phyloP scores from a whole-genome alignment of 306 rosid species.

The Vicia villosa region DNA sequence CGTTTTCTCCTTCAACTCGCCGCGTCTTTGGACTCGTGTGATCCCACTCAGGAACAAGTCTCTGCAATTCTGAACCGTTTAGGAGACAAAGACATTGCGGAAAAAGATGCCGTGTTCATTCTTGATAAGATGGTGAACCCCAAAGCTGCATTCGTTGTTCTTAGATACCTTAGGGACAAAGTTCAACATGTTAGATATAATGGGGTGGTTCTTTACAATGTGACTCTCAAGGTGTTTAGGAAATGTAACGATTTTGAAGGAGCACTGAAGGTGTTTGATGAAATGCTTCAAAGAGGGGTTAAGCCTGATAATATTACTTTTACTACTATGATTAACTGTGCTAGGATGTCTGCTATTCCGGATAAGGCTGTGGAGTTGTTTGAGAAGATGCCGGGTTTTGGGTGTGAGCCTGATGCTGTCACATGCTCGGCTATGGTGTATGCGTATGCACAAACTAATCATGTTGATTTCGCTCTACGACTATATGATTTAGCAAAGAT shows the following conservation, averaged over 20 bases:
- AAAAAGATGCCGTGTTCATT: slow-evolving; percentile 71
- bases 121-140: slow-evolving; percentile 65
- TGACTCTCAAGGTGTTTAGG: slow-evolving; percentile 66
- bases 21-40: slow-evolving; percentile 55
- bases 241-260: slow-evolving; percentile 64
- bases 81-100: slow-evolving; percentile 42
- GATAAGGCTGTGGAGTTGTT: slow-evolving; percentile 79
- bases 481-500: slow-evolving; percentile 71
- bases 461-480: slow-evolving; percentile 67
- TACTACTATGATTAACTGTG: slow-evolving; percentile 76
- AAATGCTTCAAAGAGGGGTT: slow-evolving; percentile 67
- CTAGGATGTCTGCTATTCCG: slow-evolving; percentile 58
- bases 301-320: slow-evolving; percentile 78
- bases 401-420: slow-evolving; percentile 73
- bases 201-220: slow-evolving; percentile 62
- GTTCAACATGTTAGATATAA: slow-evolving; percentile 45
- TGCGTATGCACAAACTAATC: slow-evolving; percentile 74
- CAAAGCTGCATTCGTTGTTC: slow-evolving; percentile 56
- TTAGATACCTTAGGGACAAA: slow-evolving; percentile 52
- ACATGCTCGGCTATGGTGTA: slow-evolving; percentile 74
- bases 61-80: slow-evolving; percentile 44
- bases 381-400: slow-evolving; percentile 74
- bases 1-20: slow-evolving; percentile 50
- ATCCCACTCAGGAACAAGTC: slow-evolving; percentile 51
- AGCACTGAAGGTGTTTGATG: slow-evolving; percentile 84